phyloP scores from a whole-genome alignment of 192 early-diverging fungal species.

The Backusella circina region DNA sequence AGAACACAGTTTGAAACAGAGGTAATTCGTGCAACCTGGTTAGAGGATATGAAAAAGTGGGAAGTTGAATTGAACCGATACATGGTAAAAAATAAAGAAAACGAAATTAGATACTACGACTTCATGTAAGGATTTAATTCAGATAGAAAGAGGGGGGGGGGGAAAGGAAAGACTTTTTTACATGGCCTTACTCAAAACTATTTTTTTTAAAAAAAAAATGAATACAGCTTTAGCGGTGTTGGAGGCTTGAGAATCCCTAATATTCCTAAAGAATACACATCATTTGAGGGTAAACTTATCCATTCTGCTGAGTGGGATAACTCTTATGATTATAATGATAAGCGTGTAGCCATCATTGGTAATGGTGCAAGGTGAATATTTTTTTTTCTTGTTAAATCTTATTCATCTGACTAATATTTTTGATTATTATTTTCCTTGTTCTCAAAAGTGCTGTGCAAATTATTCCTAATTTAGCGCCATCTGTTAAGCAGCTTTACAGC shows the following conservation, averaged over 20 bases:
- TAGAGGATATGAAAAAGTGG: slow-evolving; percentile 36
- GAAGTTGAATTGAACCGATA: slow-evolving; percentile 11
- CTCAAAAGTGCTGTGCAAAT: slow-evolving; percentile 42
- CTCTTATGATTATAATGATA: slow-evolving; percentile 36
- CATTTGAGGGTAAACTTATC: slow-evolving; percentile 30
- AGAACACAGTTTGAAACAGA: slow-evolving; percentile 36
- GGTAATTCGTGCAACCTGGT: slow-evolving; percentile 31
- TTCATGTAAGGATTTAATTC: slow-evolving; percentile 14
- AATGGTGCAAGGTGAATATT: slow-evolving; percentile 43
- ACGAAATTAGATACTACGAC: slow-evolving; percentile 14
- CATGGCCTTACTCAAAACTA: background rate
- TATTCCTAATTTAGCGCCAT: slow-evolving; percentile 34
- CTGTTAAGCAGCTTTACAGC: slow-evolving; percentile 32
- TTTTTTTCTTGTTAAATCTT: background rate
- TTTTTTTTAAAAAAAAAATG: background rate
- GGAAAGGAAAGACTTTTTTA: background rate
- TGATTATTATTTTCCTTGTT: background rate
- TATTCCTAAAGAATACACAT: slow-evolving; percentile 42
- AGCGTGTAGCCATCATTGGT: slow-evolving; percentile 45
- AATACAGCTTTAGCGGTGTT: slow-evolving; percentile 33
- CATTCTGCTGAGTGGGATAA: slow-evolving; percentile 35
- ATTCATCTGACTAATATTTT: background rate
- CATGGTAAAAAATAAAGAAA: background rate
- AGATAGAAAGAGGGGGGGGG: background rate
- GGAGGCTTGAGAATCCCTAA: slow-evolving; percentile 44